Percentiles rank a stretch among this genome's conserved stretches.
Conservation (phyloP, 208 protist genomes). For the Trypanosoma melophagium region DNA sequence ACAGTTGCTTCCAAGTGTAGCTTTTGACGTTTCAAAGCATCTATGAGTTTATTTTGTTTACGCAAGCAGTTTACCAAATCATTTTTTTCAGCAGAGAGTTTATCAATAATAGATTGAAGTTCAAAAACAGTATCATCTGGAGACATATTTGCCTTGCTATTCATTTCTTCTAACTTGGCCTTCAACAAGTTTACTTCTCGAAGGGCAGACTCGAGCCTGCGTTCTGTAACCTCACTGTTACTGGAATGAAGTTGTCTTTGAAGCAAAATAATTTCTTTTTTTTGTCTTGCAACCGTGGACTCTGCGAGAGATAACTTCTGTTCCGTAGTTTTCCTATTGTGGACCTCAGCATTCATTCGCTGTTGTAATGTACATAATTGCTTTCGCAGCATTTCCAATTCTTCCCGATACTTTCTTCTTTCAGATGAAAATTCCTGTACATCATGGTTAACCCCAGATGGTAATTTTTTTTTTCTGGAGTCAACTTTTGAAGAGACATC, state of each 20-base stretch:
- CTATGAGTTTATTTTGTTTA: conserved; percentile 92
- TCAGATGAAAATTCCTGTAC: not conserved
- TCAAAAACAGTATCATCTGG: conserved; percentile 13
- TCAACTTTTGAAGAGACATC: no score
- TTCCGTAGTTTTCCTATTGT: conserved; percentile 15
- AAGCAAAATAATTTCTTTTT: conserved; percentile 47
- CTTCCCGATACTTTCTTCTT: not conserved
- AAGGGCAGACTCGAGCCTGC: conserved; percentile 8
- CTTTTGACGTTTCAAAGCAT: conserved; percentile 92
- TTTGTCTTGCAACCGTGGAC: conserved; percentile 32
- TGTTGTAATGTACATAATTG: conserved; percentile 15
- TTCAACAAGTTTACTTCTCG: conserved; percentile 18
- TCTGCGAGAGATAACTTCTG: conserved; percentile 35
- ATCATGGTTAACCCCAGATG: no score
- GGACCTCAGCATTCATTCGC: conserved; percentile 13
- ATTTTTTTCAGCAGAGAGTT: conserved; percentile 61
- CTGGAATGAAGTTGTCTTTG: conserved; percentile 29
- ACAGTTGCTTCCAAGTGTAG: conserved; percentile 87
- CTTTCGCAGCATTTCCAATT: conserved; percentile 6
- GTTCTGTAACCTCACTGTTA: not conserved
- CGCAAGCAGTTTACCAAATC: conserved; percentile 81
- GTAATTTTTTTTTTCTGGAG: no score
- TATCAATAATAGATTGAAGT: conserved; percentile 35
- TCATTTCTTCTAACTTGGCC: conserved; percentile 1
- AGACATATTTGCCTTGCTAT: not conserved